Conservation (phyloP, 805 yeast species). For the Limtongozyma cylindracea region DNA sequence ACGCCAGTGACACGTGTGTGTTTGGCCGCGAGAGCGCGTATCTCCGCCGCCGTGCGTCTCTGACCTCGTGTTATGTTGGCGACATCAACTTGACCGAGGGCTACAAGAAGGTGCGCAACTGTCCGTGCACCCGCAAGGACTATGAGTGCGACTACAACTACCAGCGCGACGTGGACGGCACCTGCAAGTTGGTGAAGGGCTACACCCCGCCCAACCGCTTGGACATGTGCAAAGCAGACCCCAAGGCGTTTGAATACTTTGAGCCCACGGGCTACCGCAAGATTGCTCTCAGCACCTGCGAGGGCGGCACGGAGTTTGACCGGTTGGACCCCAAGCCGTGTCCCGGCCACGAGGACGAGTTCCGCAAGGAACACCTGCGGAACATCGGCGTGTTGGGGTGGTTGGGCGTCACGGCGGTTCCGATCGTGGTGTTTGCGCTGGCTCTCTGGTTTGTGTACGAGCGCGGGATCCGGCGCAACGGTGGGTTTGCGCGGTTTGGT, state of each 20-base stretch:
- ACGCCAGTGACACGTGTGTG: slow-evolving; percentile 11
- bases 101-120: slow-evolving; percentile 29
- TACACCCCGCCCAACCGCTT: slow-evolving; percentile 34
- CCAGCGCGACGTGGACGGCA: slow-evolving; percentile 44
- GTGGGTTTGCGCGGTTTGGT: slow-evolving; percentile 57
- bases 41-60: slow-evolving; percentile 14
- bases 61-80: slow-evolving; percentile 51
- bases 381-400: slow-evolving; percentile 26
- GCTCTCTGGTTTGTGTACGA: slow-evolving; percentile 51
- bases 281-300: slow-evolving; percentile 67
- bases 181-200: slow-evolving; percentile 69
- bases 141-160: slow-evolving; percentile 88
- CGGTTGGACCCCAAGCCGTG: slow-evolving; percentile 44
- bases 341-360: slow-evolving; percentile 65
- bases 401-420: slow-evolving; percentile 26
- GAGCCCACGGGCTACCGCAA: slow-evolving; percentile 85
- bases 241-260: slow-evolving; percentile 41
- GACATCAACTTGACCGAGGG: slow-evolving; percentile 32
- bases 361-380: slow-evolving; percentile 20
- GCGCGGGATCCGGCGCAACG: slow-evolving; percentile 56
- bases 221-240: slow-evolving; percentile 27
- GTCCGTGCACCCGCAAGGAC: slow-evolving; percentile 69
- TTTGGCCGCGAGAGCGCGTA: slow-evolving; percentile 16
- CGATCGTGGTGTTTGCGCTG: slow-evolving; percentile 25
- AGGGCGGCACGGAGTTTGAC: slow-evolving; percentile 55